Evolutionary conservation across 75 land plant species (phyloP).

Genomic region (Selaginella moellendorffii): DNA sequence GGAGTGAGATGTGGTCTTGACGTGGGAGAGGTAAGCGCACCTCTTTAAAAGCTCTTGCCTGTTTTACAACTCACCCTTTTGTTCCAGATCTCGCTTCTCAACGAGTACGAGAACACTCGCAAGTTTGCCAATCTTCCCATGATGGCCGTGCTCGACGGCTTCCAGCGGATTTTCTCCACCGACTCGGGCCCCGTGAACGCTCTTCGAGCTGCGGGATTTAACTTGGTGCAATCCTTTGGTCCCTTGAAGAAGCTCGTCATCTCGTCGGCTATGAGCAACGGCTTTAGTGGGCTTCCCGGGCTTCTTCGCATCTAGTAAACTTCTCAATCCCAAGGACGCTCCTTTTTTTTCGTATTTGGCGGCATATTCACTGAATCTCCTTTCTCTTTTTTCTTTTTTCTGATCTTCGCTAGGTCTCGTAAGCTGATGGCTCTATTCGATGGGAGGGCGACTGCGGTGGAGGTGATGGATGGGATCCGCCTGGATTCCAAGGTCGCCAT

Average conservation of each 20-base stretch:
- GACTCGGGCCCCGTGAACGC: slow-evolving; percentile 77
- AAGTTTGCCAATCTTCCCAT: slow-evolving; percentile 54
- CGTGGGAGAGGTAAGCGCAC: slow-evolving; percentile 64
- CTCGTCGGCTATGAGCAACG: slow-evolving; percentile 68
- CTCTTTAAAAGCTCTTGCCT: background rate
- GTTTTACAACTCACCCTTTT: too few species aligned
- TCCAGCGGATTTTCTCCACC: slow-evolving; percentile 72
- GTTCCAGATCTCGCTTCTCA: slow-evolving; percentile 46
- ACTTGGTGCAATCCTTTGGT: slow-evolving; percentile 60
- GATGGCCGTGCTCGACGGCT: slow-evolving; percentile 92
- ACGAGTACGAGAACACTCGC: slow-evolving; percentile 72
- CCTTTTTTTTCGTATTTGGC: too few species aligned
- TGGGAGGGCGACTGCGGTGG: slow-evolving; percentile 46
- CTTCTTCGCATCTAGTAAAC: background rate
- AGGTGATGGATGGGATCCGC: slow-evolving; percentile 42
- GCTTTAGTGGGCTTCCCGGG: background rate
- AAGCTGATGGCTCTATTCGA: too few species aligned
- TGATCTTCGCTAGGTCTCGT: too few species aligned
- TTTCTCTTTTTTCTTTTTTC: slow-evolving; percentile 35
- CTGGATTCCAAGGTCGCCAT: slow-evolving; percentile 35
- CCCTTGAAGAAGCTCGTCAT: slow-evolving; percentile 74
- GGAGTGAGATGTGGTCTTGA: slow-evolving; percentile 56
- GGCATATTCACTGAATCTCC: slow-evolving; percentile 13
- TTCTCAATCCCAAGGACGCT: too few species aligned
- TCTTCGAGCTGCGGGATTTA: slow-evolving; percentile 79